Evolutionary conservation across 176 grass and related monocot genomes (phyloP), one percentile per base, ranked within the genome.

Genomic region (Phoenix roebelenii): DNA sequence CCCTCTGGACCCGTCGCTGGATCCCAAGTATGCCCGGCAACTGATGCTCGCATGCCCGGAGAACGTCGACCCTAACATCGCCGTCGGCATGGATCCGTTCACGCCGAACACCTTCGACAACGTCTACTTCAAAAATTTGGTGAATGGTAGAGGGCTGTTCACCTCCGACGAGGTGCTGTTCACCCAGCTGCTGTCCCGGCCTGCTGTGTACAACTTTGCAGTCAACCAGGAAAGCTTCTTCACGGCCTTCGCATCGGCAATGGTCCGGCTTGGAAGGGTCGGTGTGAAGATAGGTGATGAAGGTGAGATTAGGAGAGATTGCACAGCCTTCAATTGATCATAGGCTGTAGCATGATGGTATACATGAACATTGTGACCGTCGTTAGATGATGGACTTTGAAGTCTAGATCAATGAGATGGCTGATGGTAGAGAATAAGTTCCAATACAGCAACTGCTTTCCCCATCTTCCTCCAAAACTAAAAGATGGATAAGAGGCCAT

Each of bases 31-130:
- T 62, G 82, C 90, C 0, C 3, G 15, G 7, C 64, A 76, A 67
- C 80, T 95, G 24, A 89, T 73, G 80, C 6, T 44, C 7, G 86
- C 90, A 0, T 95, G 90, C 80, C 90, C 90, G 0, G 3, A 0
- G 23, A 3, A 87, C 16, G 90, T 90, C 12, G 64, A 58, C 77
- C 3, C 39, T 2, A 90, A 80, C 63, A 87, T 90, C 32, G 90
- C 82, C 17, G 83, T 95, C 60, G 89, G 89, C 80, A 80, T 95
- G 67, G 86, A 95, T 25, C 90, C 86, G 0, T 22, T 77, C 64
- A 95, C 53, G 64, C 86, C 90, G 5, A 2, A 84, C 76, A 71
- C 25, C 30, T 95, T 95, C 57, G 90, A 95, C 72, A 95, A 90
- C 74, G 0, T 32, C 7, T 95, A 79, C 66, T 95, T 61, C 74